Evolutionary conservation across 1,284 basidiomycete genomes (phyloP).

Genomic region (Tremellales sp.): DNA sequence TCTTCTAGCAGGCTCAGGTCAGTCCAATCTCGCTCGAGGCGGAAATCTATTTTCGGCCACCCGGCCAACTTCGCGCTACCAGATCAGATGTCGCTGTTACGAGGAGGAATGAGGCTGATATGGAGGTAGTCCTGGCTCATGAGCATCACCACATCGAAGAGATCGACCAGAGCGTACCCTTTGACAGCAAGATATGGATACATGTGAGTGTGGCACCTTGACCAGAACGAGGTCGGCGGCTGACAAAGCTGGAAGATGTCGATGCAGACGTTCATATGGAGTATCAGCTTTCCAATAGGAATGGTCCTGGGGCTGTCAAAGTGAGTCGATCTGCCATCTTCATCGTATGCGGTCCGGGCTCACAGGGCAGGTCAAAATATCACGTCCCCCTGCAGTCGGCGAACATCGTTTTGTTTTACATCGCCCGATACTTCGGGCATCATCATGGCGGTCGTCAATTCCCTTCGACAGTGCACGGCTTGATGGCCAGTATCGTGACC

Average conservation of each 20-base stretch:
- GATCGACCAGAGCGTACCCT: slow-evolving; percentile 62
- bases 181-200: slow-evolving; percentile 71
- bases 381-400: slow-evolving; percentile 77
- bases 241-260: slow-evolving; percentile 55
- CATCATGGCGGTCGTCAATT: slow-evolving; percentile 73
- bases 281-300: slow-evolving; percentile 73
- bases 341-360: not conserved
- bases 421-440: slow-evolving; percentile 72
- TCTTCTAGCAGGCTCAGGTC: not conserved
- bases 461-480: slow-evolving; percentile 62
- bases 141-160: slow-evolving; percentile 61
- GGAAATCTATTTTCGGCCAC: not conserved
- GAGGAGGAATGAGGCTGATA: no score
- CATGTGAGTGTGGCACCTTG: slow-evolving; percentile 50
- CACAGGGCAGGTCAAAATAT: slow-evolving; percentile 56
- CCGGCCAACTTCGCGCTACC: no score
- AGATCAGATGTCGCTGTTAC: no score
- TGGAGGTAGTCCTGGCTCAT: slow-evolving; percentile 32
- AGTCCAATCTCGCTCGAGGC: not conserved
- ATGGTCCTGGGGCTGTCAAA: slow-evolving; percentile 79
- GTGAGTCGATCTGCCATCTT: slow-evolving; percentile 43
- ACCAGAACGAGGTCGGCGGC: not conserved
- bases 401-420: slow-evolving; percentile 64
- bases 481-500: slow-evolving; percentile 65
- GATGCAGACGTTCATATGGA: slow-evolving; percentile 72